These are phyloP conservation scores for Candida frijolesensis DNA, from an alignment of 1,139 yeast species.

Conservation along the genomic window DNA sequence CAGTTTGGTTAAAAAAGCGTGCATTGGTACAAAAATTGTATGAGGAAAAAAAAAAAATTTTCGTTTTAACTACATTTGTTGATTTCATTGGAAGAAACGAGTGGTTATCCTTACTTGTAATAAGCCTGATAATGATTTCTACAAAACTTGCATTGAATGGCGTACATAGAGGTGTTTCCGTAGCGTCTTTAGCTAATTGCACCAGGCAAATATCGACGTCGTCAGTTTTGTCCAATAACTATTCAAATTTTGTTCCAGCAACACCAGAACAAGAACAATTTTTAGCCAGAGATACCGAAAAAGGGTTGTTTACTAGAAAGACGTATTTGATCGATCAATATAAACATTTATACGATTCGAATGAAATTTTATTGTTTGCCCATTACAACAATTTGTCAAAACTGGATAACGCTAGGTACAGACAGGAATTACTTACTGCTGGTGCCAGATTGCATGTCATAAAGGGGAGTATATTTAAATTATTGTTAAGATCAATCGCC, in stretches of 20 bases:
- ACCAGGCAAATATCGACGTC: not conserved
- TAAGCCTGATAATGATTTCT: not conserved
- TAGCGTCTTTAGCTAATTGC: not conserved
- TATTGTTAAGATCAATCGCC: slow-evolving; percentile 70
- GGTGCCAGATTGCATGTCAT: slow-evolving; percentile 72
- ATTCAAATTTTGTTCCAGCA: slow-evolving; percentile 7
- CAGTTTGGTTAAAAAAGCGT: too few relatives aligned
- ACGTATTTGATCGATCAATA: slow-evolving; percentile 82
- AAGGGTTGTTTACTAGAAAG: slow-evolving; percentile 66
- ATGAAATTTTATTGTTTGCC: slow-evolving; percentile 69
- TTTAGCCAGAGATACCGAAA: slow-evolving; percentile 44
- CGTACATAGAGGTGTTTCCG: not conserved
- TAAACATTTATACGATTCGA: slow-evolving; percentile 65
- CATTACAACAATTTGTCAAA: slow-evolving; percentile 84
- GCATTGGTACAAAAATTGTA: not conserved
- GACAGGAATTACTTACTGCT: slow-evolving; percentile 60
- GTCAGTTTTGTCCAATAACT: not conserved
- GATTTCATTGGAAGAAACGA: not conserved
- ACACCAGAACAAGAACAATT: slow-evolving; percentile 13
- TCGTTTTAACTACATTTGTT: not conserved
- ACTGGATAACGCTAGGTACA: slow-evolving; percentile 62
- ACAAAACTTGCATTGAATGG: not conserved
- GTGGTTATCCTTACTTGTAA: not conserved
- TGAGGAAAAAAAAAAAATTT: not conserved
- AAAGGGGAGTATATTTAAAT: slow-evolving; percentile 68